Evolutionary conservation across 345 rosid species (phyloP).

Genomic region (Citrus sinensis): DNA sequence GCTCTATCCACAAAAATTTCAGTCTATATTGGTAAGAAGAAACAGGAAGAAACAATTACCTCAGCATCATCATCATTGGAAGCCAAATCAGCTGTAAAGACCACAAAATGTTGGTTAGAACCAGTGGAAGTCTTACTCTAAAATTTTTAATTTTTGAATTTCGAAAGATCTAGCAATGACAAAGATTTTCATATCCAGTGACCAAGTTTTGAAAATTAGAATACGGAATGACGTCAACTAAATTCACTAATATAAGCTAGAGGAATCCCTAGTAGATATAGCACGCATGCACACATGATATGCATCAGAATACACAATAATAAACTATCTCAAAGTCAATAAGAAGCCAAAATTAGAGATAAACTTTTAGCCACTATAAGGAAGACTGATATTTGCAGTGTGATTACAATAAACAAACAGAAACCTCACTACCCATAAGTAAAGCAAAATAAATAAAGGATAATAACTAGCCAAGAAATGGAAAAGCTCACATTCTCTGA

Average conservation of each 20-base stretch:
- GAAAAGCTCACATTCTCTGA: not conserved
- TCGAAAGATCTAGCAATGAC: not conserved
- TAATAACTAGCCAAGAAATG: not conserved
- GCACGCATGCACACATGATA: not conserved
- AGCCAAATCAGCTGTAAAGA: slow-evolving; percentile 58
- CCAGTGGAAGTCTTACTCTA: not conserved
- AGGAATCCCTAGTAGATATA: too few species aligned
- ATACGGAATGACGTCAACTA: not conserved
- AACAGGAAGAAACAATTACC: slow-evolving; percentile 37
- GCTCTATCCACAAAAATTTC: not conserved
- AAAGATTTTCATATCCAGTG: not conserved
- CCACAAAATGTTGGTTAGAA: slow-evolving; percentile 19
- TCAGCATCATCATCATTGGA: slow-evolving; percentile 52
- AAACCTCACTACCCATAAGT: not conserved
- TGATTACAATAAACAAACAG: not conserved
- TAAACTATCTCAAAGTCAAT: not conserved
- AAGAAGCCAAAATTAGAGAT: not conserved
- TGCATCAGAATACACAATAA: not conserved
- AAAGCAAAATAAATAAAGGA: not conserved
- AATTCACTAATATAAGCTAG: not conserved
- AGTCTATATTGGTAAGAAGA: not conserved
- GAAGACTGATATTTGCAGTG: not conserved
- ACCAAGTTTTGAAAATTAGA: not conserved
- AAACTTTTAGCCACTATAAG: not conserved
- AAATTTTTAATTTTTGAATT: not conserved